These are phyloP conservation scores for Tetraselmis chui DNA, from an alignment of 139 green algal species.

Conservation along the genomic window DNA sequence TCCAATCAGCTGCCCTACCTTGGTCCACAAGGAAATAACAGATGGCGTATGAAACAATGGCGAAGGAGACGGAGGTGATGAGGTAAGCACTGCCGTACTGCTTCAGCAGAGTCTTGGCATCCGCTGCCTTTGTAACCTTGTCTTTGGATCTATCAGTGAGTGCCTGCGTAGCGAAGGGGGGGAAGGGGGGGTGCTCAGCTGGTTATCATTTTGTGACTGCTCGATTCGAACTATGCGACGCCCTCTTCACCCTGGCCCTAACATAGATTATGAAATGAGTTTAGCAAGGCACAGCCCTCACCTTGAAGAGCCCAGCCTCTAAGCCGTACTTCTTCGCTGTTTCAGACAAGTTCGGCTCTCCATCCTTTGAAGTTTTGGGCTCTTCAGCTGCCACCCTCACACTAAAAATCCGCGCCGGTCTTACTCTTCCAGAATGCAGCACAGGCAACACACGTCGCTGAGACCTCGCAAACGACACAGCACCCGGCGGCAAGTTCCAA, in stretches of 20 bases:
- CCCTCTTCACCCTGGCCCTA: no score
- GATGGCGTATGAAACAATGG: constrained; percentile 83
- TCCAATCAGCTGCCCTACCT: constrained; percentile 41
- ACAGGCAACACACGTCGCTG: no score
- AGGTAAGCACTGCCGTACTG: constrained; percentile 94
- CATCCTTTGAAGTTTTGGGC: neutral
- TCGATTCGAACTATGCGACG: no score
- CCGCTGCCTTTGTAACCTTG: constrained; percentile 18
- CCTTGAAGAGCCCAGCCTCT: constrained; percentile 82
- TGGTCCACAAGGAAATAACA: constrained; percentile 84
- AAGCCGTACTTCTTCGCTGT: constrained; percentile 78
- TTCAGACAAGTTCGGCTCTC: neutral
- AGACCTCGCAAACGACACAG: no score
- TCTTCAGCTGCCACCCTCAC: neutral
- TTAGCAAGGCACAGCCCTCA: no score
- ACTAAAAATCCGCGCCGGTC: neutral
- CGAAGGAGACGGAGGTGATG: constrained; percentile 92
- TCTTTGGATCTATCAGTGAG: neutral
- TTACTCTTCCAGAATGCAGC: no score
- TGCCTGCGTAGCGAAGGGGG: neutral
- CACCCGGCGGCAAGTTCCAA: no score
- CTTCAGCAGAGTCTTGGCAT: constrained; percentile 86
- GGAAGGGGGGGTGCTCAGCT: neutral
- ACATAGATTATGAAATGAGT: no score
- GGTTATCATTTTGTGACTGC: no score